Evolutionary conservation across 306 rosid genomes (phyloP), one percentile per base, ranked within the genome.

Genomic region (Vigna angularis): DNA sequence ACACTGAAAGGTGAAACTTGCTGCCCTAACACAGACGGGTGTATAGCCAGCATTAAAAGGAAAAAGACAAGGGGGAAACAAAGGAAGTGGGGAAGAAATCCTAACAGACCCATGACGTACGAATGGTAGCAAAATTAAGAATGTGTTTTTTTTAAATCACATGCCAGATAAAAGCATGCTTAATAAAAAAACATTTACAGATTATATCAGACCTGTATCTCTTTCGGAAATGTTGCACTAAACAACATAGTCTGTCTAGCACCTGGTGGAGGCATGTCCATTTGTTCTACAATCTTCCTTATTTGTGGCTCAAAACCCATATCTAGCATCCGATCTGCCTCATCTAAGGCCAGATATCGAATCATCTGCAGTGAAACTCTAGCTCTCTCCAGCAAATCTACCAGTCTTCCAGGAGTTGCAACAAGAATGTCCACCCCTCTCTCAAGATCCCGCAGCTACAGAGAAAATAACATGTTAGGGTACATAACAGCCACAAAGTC

Each of bases 331-430:
- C 96, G 84, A 51, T 87, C 96, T 71, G 93, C 93, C 71, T 91
- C 96, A 40, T 91, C 96, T n/a, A 91, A 80, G 40, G 96, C 93
- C 50, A 91, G 79, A 86, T 91, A 89, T 70, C 90, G 76, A 40
- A 91, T 87, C 94, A 87, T 87, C 86, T 90, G 90, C 68, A 88
- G 74, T 28, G 94, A 90, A 82, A 90, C 94, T 79, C 88, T 90
- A 67, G 93, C 96, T 76, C 96, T 83, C 87, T 93, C 97, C 63
- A 90, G 87, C 84, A 90, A 80, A 90, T 90, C 97, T 66, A 93
- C 96, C 85, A 93, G 77, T 84, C 97, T 83, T 85, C 97, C 97
- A 9, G 97, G 97, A 70, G 96, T 90, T 63, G 96, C 97, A 61
- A 93, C 96, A 77, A 91, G 96, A 83, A 91, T 91, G 66, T 91